Base-by-base conservation (phyloP, 768 basidiomycete species). In the Russula brevipes region DNA sequence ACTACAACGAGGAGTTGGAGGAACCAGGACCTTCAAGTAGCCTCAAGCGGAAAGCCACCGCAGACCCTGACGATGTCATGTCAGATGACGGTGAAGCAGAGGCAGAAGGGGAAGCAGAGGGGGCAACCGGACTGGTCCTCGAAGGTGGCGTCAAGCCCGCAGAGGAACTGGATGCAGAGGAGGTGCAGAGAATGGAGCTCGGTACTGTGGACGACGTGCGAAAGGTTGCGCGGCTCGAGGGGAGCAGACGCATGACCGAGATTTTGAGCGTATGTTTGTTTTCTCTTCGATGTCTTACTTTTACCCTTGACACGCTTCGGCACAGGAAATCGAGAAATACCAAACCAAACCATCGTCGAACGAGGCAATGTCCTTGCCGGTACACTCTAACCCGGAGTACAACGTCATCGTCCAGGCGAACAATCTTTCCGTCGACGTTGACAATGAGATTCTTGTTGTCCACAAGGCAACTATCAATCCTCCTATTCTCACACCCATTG, bases 361-460 rank as follows among this genome's bases (percentile, higher is more conserved):
- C 33, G 87, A 91, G 65, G 82, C 86, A 44, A 90, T 93, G 79
- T 80, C 86, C 1, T 77, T 88, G 39, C 88, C 88, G 30, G 87
- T 91, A 1, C 90, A 93, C 72, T 81, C 94, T 64, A 95, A 96
- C 72, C 91, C 94, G 1, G 97, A 99, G 75, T 99, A 99, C 77
- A 85, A 88, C 65, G 80, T 98, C 64, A 98, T 98, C 70, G 97
- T 99, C 5, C 87, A 94, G 69, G 93, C 97, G 31, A 99, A 99
- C 78, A 99, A 99, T 75, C 79, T 98, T 61, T 93, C 94, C 2
- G 97, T 99, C 47, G 97, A 99, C 70, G 87, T 98, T 5, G 97
- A 99, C 76, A 99, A 99, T 69, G 97, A 99, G 74, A 92, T 98
- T 59, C 80, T 99, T 41, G 81, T 99, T 38, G 95, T 99, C 0